phyloP scores from a whole-genome alignment of 805 yeast species.

The Spathaspora arborariae region DNA sequence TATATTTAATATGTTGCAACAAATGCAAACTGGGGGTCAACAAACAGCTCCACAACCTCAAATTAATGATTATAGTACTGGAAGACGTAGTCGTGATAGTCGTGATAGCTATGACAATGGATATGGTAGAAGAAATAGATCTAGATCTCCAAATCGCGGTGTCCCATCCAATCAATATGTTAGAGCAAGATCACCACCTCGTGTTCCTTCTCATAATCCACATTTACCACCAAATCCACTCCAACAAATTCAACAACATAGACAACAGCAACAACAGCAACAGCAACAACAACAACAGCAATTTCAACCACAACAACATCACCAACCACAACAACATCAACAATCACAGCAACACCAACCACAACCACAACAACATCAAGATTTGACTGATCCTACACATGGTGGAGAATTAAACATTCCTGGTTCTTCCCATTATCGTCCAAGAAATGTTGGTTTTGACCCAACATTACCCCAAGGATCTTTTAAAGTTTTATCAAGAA shows the following conservation, averaged over 20 bases:
- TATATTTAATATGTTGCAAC: slow-evolving; percentile 52
- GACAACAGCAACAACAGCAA: slow-evolving; percentile 7
- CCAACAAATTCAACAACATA: slow-evolving; percentile 4
- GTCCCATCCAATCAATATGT: slow-evolving; percentile 10
- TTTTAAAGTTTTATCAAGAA: slow-evolving; percentile 81
- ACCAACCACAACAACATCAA: slow-evolving; percentile 9
- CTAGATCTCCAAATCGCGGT: slow-evolving; percentile 46
- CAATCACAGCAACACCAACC: slow-evolving; percentile 1
- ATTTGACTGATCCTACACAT: neutral
- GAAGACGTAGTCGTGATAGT: slow-evolving; percentile 7
- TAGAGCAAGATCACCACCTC: slow-evolving; percentile 30
- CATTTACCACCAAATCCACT: neutral
- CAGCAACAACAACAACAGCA: slow-evolving; percentile 2
- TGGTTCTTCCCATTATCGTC: slow-evolving; percentile 72
- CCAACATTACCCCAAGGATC: slow-evolving; percentile 69
- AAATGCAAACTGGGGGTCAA: slow-evolving; percentile 37
- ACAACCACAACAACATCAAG: slow-evolving; percentile 9
- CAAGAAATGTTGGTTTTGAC: slow-evolving; percentile 70
- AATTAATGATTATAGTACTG: slow-evolving; percentile 5
- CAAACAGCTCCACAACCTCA: slow-evolving; percentile 15
- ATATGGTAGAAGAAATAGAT: slow-evolving; percentile 49
- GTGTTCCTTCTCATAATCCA: slow-evolving; percentile 5
- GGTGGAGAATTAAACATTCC: slow-evolving; percentile 64
- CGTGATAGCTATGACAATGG: slow-evolving; percentile 24
- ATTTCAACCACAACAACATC: slow-evolving; percentile 5